Conservation (phyloP, 805 yeast species). For the Tetrapisispora iriomotensis region DNA sequence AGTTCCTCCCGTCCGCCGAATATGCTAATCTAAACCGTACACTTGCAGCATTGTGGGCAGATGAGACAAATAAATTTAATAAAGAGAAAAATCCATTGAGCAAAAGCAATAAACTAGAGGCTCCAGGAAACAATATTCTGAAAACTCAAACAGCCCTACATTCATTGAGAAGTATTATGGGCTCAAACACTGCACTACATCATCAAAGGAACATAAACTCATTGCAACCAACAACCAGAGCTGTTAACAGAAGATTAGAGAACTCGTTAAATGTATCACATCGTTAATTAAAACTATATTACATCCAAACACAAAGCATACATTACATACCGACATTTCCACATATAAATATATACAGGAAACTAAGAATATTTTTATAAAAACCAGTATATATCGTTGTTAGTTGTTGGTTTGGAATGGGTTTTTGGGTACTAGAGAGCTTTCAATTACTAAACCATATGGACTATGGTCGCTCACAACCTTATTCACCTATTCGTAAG, state of each 20-base stretch:
- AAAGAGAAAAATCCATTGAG: slow-evolving; percentile 18
- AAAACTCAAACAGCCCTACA: slow-evolving; percentile 6
- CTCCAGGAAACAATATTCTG: background rate
- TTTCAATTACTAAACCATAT: too few species aligned
- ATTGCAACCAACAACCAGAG: slow-evolving; percentile 33
- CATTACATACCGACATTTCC: too few species aligned
- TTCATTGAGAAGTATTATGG: slow-evolving; percentile 9
- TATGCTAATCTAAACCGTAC: slow-evolving; percentile 19
- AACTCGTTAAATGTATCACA: slow-evolving; percentile 2
- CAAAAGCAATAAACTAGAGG: slow-evolving; percentile 5
- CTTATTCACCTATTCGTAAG: too few species aligned
- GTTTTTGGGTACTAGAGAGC: too few species aligned
- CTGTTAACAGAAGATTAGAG: slow-evolving; percentile 31
- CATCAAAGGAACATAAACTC: slow-evolving; percentile 24
- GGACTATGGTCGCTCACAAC: too few species aligned
- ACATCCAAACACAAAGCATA: background rate
- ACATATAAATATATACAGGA: too few species aligned
- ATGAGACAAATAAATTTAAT: slow-evolving; percentile 20
- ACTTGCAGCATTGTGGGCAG: slow-evolving; percentile 24
- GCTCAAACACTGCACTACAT: slow-evolving; percentile 12
- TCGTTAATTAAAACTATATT: background rate
- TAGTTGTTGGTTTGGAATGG: too few species aligned
- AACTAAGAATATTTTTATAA: too few species aligned
- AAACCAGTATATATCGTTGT: too few species aligned
- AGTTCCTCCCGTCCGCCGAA: slow-evolving; percentile 11